These are phyloP conservation scores for Bruguiera sexangula DNA, from an alignment of 345 rosid species.

Conservation along the genomic window DNA sequence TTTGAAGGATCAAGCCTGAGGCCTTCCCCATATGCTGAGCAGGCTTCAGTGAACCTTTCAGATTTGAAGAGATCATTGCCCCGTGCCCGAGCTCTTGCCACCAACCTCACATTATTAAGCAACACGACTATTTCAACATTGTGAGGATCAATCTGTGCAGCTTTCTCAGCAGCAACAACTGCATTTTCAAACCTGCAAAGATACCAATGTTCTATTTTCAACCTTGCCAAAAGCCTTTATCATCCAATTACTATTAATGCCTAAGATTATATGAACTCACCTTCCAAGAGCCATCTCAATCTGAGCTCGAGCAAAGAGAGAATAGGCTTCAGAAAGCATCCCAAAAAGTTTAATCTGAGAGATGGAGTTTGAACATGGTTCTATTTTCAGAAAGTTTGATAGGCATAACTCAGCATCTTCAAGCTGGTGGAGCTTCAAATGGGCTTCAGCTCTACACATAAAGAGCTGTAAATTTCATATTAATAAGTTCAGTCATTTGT, in stretches of 20 bases:
- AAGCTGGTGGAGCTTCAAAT: conserved; percentile 70
- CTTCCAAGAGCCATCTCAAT: conserved; percentile 93
- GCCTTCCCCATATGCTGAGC: conserved; percentile 85
- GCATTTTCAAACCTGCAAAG: conserved; percentile 96
- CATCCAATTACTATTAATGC: conserved; percentile 13
- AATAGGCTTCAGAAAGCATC: conserved; percentile 80
- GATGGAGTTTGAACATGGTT: conserved; percentile 35
- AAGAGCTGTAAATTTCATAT: conserved; percentile 70
- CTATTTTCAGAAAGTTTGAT: conserved; percentile 47
- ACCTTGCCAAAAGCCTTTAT: conserved; percentile 9
- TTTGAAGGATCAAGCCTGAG: conserved; percentile 80
- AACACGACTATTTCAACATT: conserved; percentile 63
- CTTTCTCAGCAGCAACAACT: conserved; percentile 71
- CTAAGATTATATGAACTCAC: conserved; percentile 41
- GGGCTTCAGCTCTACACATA: conserved; percentile 97
- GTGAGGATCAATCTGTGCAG: conserved; percentile 62
- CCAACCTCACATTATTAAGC: conserved; percentile 58
- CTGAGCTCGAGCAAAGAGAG: conserved; percentile 65
- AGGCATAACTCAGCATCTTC: conserved; percentile 68
- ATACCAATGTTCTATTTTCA: conserved; percentile 40
- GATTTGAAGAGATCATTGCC: conserved; percentile 92
- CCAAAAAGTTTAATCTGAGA: conserved; percentile 55
- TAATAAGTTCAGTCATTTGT: conserved; percentile 30
- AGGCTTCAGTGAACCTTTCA: conserved; percentile 95
- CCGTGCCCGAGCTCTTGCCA: conserved; percentile 68